Conservation (phyloP, 1,139 yeast species). For the Torulaspora pretoriensis region DNA sequence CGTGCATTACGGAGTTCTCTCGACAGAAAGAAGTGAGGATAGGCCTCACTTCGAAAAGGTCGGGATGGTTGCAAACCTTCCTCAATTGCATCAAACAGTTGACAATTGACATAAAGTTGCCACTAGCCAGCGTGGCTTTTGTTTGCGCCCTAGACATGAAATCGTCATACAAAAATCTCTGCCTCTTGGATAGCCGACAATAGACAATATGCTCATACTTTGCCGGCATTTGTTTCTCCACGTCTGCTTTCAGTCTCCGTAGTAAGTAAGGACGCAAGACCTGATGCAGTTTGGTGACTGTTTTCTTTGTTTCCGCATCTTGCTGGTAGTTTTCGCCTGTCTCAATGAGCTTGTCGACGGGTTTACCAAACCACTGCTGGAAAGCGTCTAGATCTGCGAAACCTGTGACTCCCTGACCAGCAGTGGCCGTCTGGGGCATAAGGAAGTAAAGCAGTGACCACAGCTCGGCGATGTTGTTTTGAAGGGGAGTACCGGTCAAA, state of each 20-base stretch:
- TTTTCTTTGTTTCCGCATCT: constrained; percentile 69
- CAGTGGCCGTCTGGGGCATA: constrained; percentile 65
- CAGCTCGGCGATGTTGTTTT: constrained; percentile 83
- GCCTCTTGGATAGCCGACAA: constrained; percentile 89
- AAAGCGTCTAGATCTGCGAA: constrained; percentile 94
- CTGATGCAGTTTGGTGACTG: constrained; percentile 87
- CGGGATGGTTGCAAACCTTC: constrained; percentile 97
- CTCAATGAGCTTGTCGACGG: constrained; percentile 89
- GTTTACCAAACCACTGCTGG: constrained; percentile 97
- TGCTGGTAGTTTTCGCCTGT: constrained; percentile 52
- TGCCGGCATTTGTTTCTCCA: constrained; percentile 98
- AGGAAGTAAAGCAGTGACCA: constrained; percentile 92
- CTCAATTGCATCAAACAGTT: constrained; percentile 97
- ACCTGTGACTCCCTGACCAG: constrained; percentile 62
- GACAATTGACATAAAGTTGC: constrained; percentile 90
- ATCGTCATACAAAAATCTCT: constrained; percentile 87
- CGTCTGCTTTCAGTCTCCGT: constrained; percentile 91
- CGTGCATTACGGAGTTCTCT: constrained; percentile 56
- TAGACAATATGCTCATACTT: constrained; percentile 92
- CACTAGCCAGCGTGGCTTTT: constrained; percentile 86
- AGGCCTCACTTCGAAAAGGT: constrained; percentile 92
- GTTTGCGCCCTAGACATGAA: constrained; percentile 97
- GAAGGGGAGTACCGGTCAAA: constrained; percentile 93
- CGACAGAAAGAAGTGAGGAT: constrained; percentile 85
- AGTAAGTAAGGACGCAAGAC: constrained; percentile 88